These are phyloP conservation scores for Leishmania lainsoni DNA, from an alignment of 208 protist species.

Conservation along the genomic window DNA sequence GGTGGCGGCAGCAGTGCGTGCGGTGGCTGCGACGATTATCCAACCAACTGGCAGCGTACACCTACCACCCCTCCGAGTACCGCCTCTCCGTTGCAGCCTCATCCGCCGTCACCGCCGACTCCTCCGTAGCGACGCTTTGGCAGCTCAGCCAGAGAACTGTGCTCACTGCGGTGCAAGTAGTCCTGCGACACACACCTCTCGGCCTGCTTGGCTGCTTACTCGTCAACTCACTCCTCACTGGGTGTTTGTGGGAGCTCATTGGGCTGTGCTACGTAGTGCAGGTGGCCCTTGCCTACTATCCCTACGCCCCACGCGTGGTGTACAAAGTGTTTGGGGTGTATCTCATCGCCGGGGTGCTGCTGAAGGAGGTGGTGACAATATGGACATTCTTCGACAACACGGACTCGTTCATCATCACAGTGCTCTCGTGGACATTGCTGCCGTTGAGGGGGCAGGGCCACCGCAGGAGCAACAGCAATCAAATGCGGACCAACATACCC, in stretches of 20 bases:
- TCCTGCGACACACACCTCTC: slow-evolving; percentile 43
- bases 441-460: neutral
- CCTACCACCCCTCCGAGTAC: slow-evolving; percentile 44
- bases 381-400: slow-evolving; percentile 1
- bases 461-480: neutral
- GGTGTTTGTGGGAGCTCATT: slow-evolving; percentile 48
- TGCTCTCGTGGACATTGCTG: slow-evolving; percentile 17
- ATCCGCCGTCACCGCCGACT: neutral
- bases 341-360: slow-evolving; percentile 38
- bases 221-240: slow-evolving; percentile 48
- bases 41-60: slow-evolving; percentile 43
- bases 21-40: slow-evolving; percentile 11
- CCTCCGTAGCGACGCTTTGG: slow-evolving; percentile 13
- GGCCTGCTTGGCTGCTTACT: slow-evolving; percentile 34
- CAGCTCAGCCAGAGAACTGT: slow-evolving; percentile 26
- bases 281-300: slow-evolving; percentile 51
- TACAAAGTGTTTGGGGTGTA: slow-evolving; percentile 39
- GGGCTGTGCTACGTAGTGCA: slow-evolving; percentile 50
- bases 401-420: slow-evolving; percentile 2
- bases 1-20: slow-evolving; percentile 18
- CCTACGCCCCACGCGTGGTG: slow-evolving; percentile 42
- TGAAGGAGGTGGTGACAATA: slow-evolving; percentile 39
- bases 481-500: neutral
- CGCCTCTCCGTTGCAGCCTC: slow-evolving; percentile 5
- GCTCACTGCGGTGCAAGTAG: slow-evolving; percentile 25